These are phyloP conservation scores for Trichoderma koningii DNA, from an alignment of 2,329 filamentous ascomycete genomes.

Conservation along the genomic window DNA sequence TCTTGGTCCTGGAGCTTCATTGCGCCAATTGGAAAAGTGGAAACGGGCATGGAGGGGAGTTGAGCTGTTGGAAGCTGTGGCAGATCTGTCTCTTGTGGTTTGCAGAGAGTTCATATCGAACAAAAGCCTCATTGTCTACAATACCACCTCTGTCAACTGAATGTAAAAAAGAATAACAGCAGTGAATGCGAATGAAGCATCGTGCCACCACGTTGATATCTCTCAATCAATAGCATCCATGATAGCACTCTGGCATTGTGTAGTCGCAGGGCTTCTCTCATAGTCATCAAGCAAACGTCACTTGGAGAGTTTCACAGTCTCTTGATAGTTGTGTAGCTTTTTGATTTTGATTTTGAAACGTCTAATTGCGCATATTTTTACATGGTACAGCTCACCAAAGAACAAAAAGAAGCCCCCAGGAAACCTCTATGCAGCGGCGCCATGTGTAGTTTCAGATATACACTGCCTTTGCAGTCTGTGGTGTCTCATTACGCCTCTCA, in stretches of 20 bases:
- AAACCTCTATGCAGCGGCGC: slow-evolving; percentile 54
- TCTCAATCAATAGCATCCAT: neutral
- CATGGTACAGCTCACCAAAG: slow-evolving; percentile 51
- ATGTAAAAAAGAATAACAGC: neutral
- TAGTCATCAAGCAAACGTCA: neutral
- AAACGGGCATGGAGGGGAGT: neutral
- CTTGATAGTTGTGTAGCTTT: slow-evolving; percentile 15
- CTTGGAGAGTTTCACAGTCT: neutral
- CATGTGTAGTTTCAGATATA: slow-evolving; percentile 46
- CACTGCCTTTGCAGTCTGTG: slow-evolving; percentile 28
- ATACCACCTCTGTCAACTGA: neutral
- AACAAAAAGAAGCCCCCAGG: slow-evolving; percentile 45
- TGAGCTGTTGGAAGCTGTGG: neutral
- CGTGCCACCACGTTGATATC: slow-evolving; percentile 7
- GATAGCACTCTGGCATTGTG: neutral
- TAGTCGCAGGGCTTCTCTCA: neutral
- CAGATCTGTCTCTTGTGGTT: no score
- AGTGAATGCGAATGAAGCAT: neutral
- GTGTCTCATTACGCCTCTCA: slow-evolving; percentile 23
- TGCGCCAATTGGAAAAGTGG: slow-evolving; percentile 17
- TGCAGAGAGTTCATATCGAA: no score
- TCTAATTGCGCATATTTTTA: slow-evolving; percentile 57
- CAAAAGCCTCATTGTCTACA: no score
- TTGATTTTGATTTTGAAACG: slow-evolving; percentile 33
- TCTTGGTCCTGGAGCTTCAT: neutral